Conservation (phyloP, 371 early-diverging fungal genomes). For the Mortierella sp. region DNA sequence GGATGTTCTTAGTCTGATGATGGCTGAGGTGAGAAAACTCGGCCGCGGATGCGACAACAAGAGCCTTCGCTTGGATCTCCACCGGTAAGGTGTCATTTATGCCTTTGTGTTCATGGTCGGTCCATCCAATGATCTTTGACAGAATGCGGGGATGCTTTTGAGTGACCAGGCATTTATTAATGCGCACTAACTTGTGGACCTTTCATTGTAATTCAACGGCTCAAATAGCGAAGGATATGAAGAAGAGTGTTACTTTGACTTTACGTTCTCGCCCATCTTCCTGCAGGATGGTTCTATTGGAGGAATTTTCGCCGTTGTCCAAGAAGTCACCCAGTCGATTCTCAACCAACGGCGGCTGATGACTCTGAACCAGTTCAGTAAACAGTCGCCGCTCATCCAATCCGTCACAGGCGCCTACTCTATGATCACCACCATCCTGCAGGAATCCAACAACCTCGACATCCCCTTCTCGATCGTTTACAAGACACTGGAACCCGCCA, state of each 20-base stretch:
- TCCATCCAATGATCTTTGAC: neutral
- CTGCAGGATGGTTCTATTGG: conserved; percentile 34
- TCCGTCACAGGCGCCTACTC: conserved; percentile 39
- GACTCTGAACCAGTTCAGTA: conserved; percentile 50
- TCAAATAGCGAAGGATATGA: conserved; percentile 45
- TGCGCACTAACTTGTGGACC: neutral
- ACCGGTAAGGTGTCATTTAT: conserved; percentile 27
- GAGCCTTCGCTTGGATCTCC: conserved; percentile 38
- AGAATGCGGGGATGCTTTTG: neutral
- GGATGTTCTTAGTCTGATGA: conserved; percentile 31
- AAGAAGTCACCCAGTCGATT: conserved; percentile 44
- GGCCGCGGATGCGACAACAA: conserved; percentile 41
- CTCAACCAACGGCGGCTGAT: conserved; percentile 44
- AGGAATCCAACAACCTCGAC: conserved; percentile 57
- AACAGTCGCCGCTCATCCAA: conserved; percentile 42
- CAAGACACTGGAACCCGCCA: conserved; percentile 25
- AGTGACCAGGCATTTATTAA: neutral
- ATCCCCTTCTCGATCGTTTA: conserved; percentile 55
- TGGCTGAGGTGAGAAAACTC: conserved; percentile 20
- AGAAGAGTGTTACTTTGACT: conserved; percentile 54
- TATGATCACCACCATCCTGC: conserved; percentile 42
- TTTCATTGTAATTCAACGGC: neutral
- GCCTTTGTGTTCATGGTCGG: neutral
- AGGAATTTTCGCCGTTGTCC: conserved; percentile 33
- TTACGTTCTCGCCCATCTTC: conserved; percentile 48